Base-by-base conservation (phyloP, 805 yeast species). In the Suhomyces sp. region DNA sequence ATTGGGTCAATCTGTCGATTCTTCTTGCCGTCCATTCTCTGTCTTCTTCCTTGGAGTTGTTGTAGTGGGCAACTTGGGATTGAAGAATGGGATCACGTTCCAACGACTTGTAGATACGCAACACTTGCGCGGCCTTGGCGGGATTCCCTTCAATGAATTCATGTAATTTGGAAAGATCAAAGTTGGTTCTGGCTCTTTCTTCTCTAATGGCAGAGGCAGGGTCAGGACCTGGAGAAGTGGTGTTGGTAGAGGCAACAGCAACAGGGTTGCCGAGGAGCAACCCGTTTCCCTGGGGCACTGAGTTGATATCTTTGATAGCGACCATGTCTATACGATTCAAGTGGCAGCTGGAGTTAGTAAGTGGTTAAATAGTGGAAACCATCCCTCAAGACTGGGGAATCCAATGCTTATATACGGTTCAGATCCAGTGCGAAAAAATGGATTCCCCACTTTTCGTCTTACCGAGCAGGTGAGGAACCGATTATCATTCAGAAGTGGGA, bases 51-150 rank as follows among this genome's bases (percentile, higher is more conserved):
- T 78, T 81, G 24, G 70, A 63, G 44, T 68, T 53, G 42, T 83
- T 88, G 52, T 81, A 83, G 55, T 74, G 76, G 22, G 65, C 53
- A 4, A 78, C 63, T 24, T 70, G 68, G 2, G 79, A 70, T 25
- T 73, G 69, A 38, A 83, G 64, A 11, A 82, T 59, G 1, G 88
- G 88, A 55, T 83, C 91, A 46, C 79, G 69, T 50, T 78, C 79
- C 46, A 81, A 54, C 12, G 53, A 47, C 42, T 72, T 73, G n/a
- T 77, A 72, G 36, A 64, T 56, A 10, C 36, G 19, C 23, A 33
- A 31, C 10, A 33, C 19, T 9, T 24, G 20, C 8, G 59, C 58
- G 5, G 81, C 70, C 27, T 65, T 65, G 23, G 68, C 65, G 16
- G 65, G 59, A 3, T 77, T 73, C 27, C 75, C 76, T 48, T 79